phyloP scores from a whole-genome alignment of 495 filamentous ascomycete species.

The Penicillium cinerascens region DNA sequence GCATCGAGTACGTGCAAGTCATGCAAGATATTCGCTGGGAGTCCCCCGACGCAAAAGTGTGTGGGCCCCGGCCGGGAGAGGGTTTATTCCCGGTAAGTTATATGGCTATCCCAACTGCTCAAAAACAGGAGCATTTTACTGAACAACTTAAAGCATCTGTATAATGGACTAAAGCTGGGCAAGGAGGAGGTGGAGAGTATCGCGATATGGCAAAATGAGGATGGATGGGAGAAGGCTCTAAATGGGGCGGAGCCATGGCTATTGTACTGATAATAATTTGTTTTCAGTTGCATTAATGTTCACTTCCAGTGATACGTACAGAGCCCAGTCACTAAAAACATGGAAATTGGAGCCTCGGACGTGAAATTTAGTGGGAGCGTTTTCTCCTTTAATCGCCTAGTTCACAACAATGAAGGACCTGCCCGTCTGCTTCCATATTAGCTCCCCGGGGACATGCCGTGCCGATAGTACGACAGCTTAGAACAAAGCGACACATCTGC shows the following conservation, averaged over 20 bases:
- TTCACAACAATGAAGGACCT: constrained; percentile 51
- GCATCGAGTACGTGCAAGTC: constrained; percentile 67
- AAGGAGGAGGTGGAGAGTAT: constrained; percentile 44
- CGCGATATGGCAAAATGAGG: constrained; percentile 42
- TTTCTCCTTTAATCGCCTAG: constrained; percentile 29
- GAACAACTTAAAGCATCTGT: constrained; percentile 34
- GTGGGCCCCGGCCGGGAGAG: constrained; percentile 38
- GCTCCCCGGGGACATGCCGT: neutral
- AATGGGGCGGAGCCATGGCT: constrained; percentile 40
- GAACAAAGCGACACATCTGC: constrained; percentile 52
- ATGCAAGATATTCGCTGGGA: constrained; percentile 39
- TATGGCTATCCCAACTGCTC: neutral
- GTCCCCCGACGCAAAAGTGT: constrained; percentile 38
- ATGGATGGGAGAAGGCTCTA: constrained; percentile 43
- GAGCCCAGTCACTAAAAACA: neutral
- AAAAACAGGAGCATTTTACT: constrained; percentile 2
- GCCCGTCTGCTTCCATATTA: constrained; percentile 36
- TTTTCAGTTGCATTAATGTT: constrained; percentile 3
- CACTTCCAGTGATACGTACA: constrained; percentile 1
- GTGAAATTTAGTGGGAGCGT: neutral
- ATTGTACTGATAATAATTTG: constrained; percentile 21
- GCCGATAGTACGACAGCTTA: constrained; percentile 16
- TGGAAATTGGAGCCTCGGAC: neutral
- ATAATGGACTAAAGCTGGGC: constrained; percentile 43
- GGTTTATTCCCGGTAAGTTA: constrained; percentile 44